Base-by-base conservation (phyloP, 345 rosid genomes). In the Cochlearia excelsa region DNA sequence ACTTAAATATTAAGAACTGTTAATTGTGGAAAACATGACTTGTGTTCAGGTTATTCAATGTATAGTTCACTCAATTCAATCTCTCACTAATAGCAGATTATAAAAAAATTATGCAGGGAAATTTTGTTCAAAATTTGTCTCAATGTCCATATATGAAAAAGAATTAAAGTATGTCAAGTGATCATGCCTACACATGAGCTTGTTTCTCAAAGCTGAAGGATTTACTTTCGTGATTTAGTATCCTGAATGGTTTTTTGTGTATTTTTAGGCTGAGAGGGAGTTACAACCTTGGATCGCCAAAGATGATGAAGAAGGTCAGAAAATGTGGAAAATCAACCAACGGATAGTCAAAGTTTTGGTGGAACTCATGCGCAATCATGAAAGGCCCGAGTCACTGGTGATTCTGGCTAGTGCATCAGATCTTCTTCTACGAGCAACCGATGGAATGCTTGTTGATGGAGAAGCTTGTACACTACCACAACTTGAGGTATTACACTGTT, bases 401-500 rank as follows among this genome's bases (percentile, higher is more conserved):
- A 88, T 92, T 66, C 72, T 92, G 30, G 92, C 98, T 34, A 88
- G 93, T 54, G 90, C 98, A 4, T 92, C 96, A 6, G 98, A 92
- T 75, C 82, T 92, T 41, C 98, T 92, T 72, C 79, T 92, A 37
- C 92, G 96, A 4, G 95, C 98, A 27, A 92, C 98, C 48, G 98
- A 92, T 62, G 98, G 98, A 33, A 79, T 92, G 86, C 98, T 92
- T 47, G 90, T 92, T 26, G 96, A 92, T 54, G 98, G 96, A 44
- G 98, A 92, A 79, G 98, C 95, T 65, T 88, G 98, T 74, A 92
- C 98, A 30, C 74, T 86, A 73, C 98, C 96, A 6, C 96, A 91
- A 65, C 80, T 91, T 3, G 98, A 91, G 95, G 98, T 91, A 79
- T 55, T 42, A 39, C 41, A 26, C 54, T 27, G 27, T 66, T 40